phyloP scores from a whole-genome alignment of 108 stramenopile genomes.

The Discostella stelligeroides region DNA sequence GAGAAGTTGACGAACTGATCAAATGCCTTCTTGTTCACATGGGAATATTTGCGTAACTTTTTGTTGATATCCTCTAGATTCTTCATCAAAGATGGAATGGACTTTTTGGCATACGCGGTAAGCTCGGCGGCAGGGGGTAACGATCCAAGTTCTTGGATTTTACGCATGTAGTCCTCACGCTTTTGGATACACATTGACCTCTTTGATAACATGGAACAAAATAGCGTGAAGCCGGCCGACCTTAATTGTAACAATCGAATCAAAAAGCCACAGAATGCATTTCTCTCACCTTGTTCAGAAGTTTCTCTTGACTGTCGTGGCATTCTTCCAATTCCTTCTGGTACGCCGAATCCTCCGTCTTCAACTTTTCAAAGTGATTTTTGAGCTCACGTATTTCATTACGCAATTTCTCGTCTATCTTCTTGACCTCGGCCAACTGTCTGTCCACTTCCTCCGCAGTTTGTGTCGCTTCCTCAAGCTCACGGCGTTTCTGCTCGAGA shows the following conservation, averaged over 20 bases:
- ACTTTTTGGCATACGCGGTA: slow-evolving; percentile 62
- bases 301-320: slow-evolving; percentile 67
- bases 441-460: slow-evolving; percentile 63
- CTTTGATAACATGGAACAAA: slow-evolving; percentile 32
- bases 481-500: slow-evolving; percentile 59
- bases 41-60: slow-evolving; percentile 93
- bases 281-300: slow-evolving; percentile 77
- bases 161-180: slow-evolving; percentile 85
- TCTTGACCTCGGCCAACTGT: slow-evolving; percentile 63
- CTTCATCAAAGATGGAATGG: slow-evolving; percentile 83
- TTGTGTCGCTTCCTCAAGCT: slow-evolving; percentile 68
- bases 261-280: not conserved
- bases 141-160: slow-evolving; percentile 93
- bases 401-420: slow-evolving; percentile 52
- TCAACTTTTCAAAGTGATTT: slow-evolving; percentile 79
- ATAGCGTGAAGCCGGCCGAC: slow-evolving; percentile 4
- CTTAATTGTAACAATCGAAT: slow-evolving; percentile 10
- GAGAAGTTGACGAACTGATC: slow-evolving; percentile 98
- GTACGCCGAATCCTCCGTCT: slow-evolving; percentile 64
- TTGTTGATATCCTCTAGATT: slow-evolving; percentile 89
- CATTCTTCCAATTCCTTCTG: slow-evolving; percentile 70
- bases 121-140: slow-evolving; percentile 88
- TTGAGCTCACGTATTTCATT: slow-evolving; percentile 71
- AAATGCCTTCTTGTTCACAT: slow-evolving; percentile 99
- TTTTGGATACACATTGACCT: slow-evolving; percentile 86